A percentile compares a stretch with the other conserved stretches of the same genome.
Evolutionary conservation across 1,284 basidiomycete species (phyloP).

Genomic region (Tilletia walkeri): DNA sequence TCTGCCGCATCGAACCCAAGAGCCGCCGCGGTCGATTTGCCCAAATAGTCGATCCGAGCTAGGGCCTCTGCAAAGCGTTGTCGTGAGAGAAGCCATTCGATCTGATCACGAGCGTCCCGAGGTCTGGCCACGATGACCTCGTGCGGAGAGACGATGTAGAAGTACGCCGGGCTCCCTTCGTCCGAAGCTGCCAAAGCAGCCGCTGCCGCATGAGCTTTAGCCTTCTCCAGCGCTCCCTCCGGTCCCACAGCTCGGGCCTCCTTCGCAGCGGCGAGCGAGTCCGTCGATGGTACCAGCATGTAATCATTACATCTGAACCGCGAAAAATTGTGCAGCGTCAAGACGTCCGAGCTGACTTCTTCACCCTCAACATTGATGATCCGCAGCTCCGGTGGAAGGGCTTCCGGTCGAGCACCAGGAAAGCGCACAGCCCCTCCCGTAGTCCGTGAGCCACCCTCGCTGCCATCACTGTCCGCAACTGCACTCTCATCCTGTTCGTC

Average conservation of each 20-base stretch:
- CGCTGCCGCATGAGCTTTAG: conserved; percentile 12
- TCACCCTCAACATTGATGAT: conserved; percentile 86
- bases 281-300: conserved; percentile 61
- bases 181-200: conserved; percentile 11
- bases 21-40: conserved; percentile 47
- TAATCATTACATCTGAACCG: conserved; percentile 92
- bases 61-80: conserved; percentile 85
- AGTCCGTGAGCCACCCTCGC: conserved; percentile 60
- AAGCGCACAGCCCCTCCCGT: background rate
- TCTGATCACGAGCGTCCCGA: conserved; percentile 83
- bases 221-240: background rate
- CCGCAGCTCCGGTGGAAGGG: conserved; percentile 85
- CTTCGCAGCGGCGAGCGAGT: conserved; percentile 26
- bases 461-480: conserved; percentile 39
- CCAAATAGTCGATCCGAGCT: conserved; percentile 71
- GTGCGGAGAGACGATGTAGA: conserved; percentile 80
- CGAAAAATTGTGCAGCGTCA: conserved; percentile 75
- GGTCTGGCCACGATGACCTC: conserved; percentile 82
- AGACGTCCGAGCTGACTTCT: conserved; percentile 80
- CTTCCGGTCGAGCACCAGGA: conserved; percentile 57
- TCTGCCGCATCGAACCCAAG: conserved; percentile 63
- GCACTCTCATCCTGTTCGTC: conserved; percentile 65
- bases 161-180: conserved; percentile 55
- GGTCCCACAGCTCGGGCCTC: conserved; percentile 2
- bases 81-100: conserved; percentile 86